phyloP scores from a whole-genome alignment of 2,329 filamentous ascomycete species.

The Chaetomium strumarium region DNA sequence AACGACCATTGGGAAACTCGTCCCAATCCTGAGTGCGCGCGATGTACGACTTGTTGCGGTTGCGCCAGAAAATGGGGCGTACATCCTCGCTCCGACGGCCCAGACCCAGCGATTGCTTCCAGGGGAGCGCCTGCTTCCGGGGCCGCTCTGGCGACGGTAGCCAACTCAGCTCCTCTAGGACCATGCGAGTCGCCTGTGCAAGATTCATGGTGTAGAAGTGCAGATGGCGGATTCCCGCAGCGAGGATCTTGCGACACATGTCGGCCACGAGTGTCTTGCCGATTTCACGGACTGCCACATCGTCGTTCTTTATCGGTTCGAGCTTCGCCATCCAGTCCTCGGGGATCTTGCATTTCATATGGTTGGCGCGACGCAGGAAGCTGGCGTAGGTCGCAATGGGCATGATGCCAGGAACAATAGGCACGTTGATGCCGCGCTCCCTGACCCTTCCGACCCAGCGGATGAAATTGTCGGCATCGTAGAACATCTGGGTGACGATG shows the following conservation, averaged over 20 bases:
- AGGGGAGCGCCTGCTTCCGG: constrained; percentile 84
- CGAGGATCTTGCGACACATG: constrained; percentile 81
- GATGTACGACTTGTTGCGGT: constrained; percentile 92
- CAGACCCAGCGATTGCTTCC: constrained; percentile 89
- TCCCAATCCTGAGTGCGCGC: constrained; percentile 97
- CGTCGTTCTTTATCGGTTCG: constrained; percentile 94
- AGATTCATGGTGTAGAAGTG: constrained; percentile 99
- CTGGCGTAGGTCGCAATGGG: constrained; percentile 92
- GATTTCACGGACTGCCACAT: constrained; percentile 82
- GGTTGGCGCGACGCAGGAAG: constrained; percentile 82
- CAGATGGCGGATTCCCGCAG: constrained; percentile 75
- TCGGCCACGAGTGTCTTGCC: constrained; percentile 82
- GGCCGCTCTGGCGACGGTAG: constrained; percentile 72
- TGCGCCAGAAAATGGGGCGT: constrained; percentile 97
- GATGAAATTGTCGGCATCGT: constrained; percentile 92
- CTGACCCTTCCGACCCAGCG: constrained; percentile 84
- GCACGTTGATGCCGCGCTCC: constrained; percentile 66
- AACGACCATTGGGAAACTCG: constrained; percentile 96
- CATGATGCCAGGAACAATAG: constrained; percentile 83
- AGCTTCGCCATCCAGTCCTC: constrained; percentile 72
- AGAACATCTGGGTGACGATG: constrained; percentile 99
- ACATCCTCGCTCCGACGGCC: constrained; percentile 90
- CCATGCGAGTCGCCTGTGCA: constrained; percentile 86
- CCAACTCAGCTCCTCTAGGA: constrained; percentile 83
- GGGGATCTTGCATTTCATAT: constrained; percentile 83